A percentile compares a stretch with the other conserved stretches of the same genome.
Conservation (phyloP, 441 rosid genomes). For the Dalechampia spathulata region DNA sequence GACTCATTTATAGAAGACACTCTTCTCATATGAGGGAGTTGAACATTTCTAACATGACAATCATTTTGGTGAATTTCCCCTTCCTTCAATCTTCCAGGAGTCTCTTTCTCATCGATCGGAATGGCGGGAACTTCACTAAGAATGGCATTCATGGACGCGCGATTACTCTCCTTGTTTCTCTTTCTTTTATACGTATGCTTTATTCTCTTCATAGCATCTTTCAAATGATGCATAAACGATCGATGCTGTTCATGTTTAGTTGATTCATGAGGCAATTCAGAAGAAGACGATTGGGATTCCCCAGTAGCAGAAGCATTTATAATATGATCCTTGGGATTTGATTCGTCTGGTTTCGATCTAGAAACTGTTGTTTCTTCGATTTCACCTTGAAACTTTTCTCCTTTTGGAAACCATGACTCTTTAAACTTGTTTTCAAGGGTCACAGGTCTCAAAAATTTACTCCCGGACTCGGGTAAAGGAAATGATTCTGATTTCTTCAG, state of each 20-base stretch:
- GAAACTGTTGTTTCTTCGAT: slow-evolving; percentile 12
- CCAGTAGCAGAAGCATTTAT: slow-evolving; percentile 3
- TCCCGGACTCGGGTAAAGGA: slow-evolving; percentile 42
- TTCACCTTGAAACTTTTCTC: slow-evolving; percentile 16
- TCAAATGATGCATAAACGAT: slow-evolving; percentile 37
- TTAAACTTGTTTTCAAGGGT: slow-evolving; percentile 62
- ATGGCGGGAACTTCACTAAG: slow-evolving; percentile 14
- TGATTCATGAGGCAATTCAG: slow-evolving; percentile 11
- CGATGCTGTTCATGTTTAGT: slow-evolving; percentile 44
- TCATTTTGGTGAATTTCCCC: slow-evolving; percentile 15
- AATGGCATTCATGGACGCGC: neutral
- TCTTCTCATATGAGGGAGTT: slow-evolving; percentile 21
- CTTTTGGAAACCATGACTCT: slow-evolving; percentile 56
- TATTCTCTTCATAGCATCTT: slow-evolving; percentile 49
- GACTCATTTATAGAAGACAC: slow-evolving; percentile 44
- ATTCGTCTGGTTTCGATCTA: no score
- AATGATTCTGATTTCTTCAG: slow-evolving; percentile 76
- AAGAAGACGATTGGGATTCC: slow-evolving; percentile 25
- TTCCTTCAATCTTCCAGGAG: slow-evolving; percentile 6
- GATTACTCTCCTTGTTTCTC: slow-evolving; percentile 34
- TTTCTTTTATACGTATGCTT: slow-evolving; percentile 42
- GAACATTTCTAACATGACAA: slow-evolving; percentile 7
- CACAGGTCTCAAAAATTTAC: slow-evolving; percentile 30
- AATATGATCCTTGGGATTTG: no score
- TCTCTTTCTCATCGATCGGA: slow-evolving; percentile 12